Conservation (phyloP, 2,329 filamentous ascomycete genomes). For the Claviceps spartinae region DNA sequence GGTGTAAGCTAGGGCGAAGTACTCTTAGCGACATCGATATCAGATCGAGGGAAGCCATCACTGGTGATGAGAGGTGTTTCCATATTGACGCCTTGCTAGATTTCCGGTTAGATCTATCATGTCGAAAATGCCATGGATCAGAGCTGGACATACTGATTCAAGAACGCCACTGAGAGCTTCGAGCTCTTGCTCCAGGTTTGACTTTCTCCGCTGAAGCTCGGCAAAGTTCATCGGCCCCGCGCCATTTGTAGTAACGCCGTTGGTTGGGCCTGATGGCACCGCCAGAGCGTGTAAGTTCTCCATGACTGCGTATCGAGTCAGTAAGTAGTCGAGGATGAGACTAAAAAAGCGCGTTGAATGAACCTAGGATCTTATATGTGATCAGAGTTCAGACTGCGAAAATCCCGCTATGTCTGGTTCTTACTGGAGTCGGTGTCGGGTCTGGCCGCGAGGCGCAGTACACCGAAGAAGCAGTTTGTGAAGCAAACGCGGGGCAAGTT, state of each 20-base stretch:
- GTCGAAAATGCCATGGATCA: too few species aligned
- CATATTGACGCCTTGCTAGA: constrained; percentile 85
- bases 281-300: constrained; percentile 45
- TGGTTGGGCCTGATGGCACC: constrained; percentile 61
- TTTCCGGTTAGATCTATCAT: constrained; percentile 10
- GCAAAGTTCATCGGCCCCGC: constrained; percentile 53
- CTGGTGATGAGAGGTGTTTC: constrained; percentile 71
- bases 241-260: constrained; percentile 46
- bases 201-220: constrained; percentile 75
- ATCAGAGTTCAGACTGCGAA: not conserved
- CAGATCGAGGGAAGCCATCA: constrained; percentile 84
- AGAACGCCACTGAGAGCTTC: constrained; percentile 73
- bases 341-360: not conserved
- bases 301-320: constrained; percentile 23
- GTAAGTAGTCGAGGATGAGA: not conserved
- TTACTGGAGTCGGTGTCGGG: not conserved
- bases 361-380: not conserved
- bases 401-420: not conserved
- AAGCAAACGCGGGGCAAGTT: not conserved
- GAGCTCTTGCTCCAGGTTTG: constrained; percentile 73
- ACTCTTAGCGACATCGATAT: constrained; percentile 94
- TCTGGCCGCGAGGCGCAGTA: not conserved
- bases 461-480: not conserved
- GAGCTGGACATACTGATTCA: constrained; percentile 55
- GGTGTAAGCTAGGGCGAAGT: constrained; percentile 35